Percentiles rank a stretch among this genome's conserved stretches.
Evolutionary conservation across 148 eudicot genomes (phyloP).

Genomic region (Chenopodium album): DNA sequence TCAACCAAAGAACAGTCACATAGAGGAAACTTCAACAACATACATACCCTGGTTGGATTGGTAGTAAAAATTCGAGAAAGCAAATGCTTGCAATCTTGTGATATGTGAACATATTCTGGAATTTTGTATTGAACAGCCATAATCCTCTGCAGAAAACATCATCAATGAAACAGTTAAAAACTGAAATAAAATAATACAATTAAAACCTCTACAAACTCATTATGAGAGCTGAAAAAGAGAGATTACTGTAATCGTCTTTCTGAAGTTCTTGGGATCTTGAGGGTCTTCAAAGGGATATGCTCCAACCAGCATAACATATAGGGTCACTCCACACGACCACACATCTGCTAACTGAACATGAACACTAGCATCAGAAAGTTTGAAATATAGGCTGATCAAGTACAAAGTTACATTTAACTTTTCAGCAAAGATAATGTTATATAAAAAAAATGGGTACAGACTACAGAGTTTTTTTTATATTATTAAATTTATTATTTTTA

Average conservation of each 20-base stretch:
- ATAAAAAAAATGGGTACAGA: background rate
- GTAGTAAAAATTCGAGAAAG: slow-evolving; percentile 85
- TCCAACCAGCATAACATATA: slow-evolving; percentile 87
- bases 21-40: background rate
- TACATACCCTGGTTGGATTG: slow-evolving; percentile 66
- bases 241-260: slow-evolving; percentile 78
- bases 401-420: background rate
- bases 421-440: background rate
- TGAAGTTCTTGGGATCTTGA: slow-evolving; percentile 78
- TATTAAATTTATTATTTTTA: too few species aligned
- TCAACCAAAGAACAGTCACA: background rate
- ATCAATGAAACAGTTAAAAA: background rate
- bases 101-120: slow-evolving; percentile 89
- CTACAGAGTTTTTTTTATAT: too few species aligned
- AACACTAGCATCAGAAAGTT: background rate
- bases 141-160: slow-evolving; percentile 53
- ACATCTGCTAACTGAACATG: slow-evolving; percentile 67
- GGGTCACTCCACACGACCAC: slow-evolving; percentile 87
- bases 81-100: slow-evolving; percentile 82
- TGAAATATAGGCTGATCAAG: background rate
- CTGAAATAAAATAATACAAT: background rate
- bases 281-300: slow-evolving; percentile 92
- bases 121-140: slow-evolving; percentile 87
- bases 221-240: slow-evolving; percentile 11
- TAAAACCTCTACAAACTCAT: background rate